Percentiles rank a stretch among this genome's conserved stretches.
Evolutionary conservation across 306 rosid genomes (phyloP).

Genomic region (Dalbergia cochinchinensis): DNA sequence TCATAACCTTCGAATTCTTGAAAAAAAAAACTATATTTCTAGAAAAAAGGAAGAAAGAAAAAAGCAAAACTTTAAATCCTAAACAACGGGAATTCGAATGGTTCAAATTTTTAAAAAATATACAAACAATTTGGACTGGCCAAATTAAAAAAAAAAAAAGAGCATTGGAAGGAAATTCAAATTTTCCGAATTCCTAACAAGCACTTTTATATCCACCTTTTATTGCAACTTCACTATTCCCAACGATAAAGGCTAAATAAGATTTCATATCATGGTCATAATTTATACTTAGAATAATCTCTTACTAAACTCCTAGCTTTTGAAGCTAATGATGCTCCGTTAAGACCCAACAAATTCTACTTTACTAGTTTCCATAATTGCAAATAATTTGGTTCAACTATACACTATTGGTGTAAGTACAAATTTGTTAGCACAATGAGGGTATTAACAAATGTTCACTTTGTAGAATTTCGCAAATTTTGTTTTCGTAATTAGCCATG

Average conservation of each 20-base stretch:
- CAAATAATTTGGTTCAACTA: not conserved
- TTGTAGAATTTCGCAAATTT: not conserved
- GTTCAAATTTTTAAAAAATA: no score
- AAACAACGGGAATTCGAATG: no score
- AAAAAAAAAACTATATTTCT: no score
- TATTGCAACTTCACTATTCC: conserved; percentile 31
- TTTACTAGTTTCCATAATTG: not conserved
- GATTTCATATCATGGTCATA: not conserved
- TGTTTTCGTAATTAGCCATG: not conserved
- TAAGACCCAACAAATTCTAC: conserved; percentile 5
- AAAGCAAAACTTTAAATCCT: no score
- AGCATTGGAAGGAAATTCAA: no score
- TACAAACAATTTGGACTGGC: no score
- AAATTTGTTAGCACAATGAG: not conserved
- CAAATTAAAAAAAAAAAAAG: no score
- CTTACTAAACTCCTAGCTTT: not conserved
- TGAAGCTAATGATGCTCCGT: conserved; percentile 25
- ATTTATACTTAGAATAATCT: conserved; percentile 22
- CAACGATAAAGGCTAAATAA: conserved; percentile 25
- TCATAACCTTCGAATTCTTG: no score
- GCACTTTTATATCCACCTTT: no score
- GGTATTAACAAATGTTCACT: no score
- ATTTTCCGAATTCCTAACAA: no score
- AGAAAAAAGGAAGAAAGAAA: no score
- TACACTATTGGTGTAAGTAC: conserved; percentile 5